Conservation (phyloP, 176 grass and related monocot species). For the Oryza brachyantha region DNA sequence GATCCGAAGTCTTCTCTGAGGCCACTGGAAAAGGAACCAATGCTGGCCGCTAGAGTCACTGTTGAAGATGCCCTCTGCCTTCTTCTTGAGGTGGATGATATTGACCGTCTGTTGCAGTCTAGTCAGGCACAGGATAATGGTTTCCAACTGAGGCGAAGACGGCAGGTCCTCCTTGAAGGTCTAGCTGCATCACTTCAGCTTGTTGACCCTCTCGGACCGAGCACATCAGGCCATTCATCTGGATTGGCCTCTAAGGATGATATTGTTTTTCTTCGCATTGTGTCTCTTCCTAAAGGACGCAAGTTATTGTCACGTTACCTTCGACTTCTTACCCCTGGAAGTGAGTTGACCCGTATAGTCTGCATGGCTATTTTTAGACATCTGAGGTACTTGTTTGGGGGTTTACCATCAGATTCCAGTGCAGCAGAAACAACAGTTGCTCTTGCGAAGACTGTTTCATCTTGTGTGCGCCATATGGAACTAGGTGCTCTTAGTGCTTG, state of each 20-base stretch:
- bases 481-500: conserved; percentile 83
- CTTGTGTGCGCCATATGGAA: conserved; percentile 74
- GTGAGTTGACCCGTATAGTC: conserved; percentile 75
- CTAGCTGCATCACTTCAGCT: conserved; percentile 89
- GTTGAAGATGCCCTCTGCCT: conserved; percentile 82
- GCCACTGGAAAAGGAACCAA: conserved; percentile 77
- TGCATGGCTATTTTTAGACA: conserved; percentile 94
- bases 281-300: conserved; percentile 83
- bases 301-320: conserved; percentile 81
- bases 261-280: conserved; percentile 76
- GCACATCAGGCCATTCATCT: conserved; percentile 58
- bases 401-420: conserved; percentile 56
- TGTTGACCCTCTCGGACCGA: conserved; percentile 86
- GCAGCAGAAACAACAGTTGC: conserved; percentile 61
- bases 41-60: conserved; percentile 91
- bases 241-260: conserved; percentile 77
- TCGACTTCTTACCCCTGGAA: conserved; percentile 70
- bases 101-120: conserved; percentile 73
- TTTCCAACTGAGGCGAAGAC: conserved; percentile 66
- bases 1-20: conserved; percentile 62
- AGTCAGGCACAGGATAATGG: conserved; percentile 67
- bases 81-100: conserved; percentile 88
- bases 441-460: conserved; percentile 75
- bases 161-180: conserved; percentile 86
- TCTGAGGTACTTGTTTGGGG: conserved; percentile 81